These are phyloP conservation scores for Calonectria crousiana DNA, from an alignment of 2,329 filamentous ascomycete genomes.

Conservation along the genomic window DNA sequence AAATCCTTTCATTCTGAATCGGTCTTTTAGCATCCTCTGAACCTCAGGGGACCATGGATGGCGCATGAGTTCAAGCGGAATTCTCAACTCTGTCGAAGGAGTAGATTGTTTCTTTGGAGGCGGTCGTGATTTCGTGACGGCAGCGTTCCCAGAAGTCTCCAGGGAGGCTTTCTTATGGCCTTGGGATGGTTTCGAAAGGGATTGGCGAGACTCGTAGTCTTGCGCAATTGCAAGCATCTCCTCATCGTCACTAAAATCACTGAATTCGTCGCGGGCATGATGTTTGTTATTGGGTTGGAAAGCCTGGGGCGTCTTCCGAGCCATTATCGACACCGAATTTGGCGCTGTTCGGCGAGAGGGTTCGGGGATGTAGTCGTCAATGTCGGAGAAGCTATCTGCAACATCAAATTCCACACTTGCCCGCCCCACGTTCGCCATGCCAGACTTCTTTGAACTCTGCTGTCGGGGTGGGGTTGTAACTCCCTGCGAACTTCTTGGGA, in stretches of 20 bases:
- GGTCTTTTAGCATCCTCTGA: constrained; percentile 80
- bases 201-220: constrained; percentile 60
- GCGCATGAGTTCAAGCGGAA: constrained; percentile 69
- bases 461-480: constrained; percentile 14
- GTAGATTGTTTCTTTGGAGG: constrained; percentile 48
- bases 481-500: constrained; percentile 40
- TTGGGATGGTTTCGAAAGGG: constrained; percentile 36
- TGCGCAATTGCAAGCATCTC: constrained; percentile 66
- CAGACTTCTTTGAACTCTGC: constrained; percentile 15
- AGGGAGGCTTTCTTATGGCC: constrained; percentile 55
- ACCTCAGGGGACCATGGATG: constrained; percentile 90
- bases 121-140: constrained; percentile 48
- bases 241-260: constrained; percentile 63
- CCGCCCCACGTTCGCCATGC: background rate
- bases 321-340: constrained; percentile 14
- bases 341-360: constrained; percentile 21
- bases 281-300: constrained; percentile 32
- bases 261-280: constrained; percentile 52
- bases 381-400: constrained; percentile 47
- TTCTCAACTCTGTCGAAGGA: constrained; percentile 45
- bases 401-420: constrained; percentile 39
- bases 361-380: constrained; percentile 45
- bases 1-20: constrained; percentile 88
- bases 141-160: constrained; percentile 61
- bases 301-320: constrained; percentile 25